Base-by-base conservation (phyloP, 805 yeast genomes). In the Teunomyces tritomae region DNA sequence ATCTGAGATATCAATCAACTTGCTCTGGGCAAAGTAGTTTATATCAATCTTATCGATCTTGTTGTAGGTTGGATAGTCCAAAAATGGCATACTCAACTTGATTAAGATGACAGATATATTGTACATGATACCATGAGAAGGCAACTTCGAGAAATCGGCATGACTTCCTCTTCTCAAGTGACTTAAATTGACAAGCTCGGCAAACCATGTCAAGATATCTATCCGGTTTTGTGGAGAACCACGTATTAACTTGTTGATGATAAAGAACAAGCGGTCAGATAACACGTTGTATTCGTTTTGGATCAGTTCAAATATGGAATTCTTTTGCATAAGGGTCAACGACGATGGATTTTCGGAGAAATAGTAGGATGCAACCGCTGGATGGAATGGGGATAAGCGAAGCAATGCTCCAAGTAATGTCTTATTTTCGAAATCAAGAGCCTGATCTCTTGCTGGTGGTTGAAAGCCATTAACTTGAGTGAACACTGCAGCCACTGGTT, bases 101-200 rank as follows among this genome's bases (percentile, higher is more conserved):
- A 86, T 76, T 50, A 90, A 68, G 1, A 91, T 71, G 50, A 82
- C 61, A 0, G 90, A 73, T 13, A 89, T 75, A 65, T 92, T 92
- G 45, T 84, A 73, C 87, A 90, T 86, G 51, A 94, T 78, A 1
- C 89, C 89, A 69, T 92, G 89, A 6, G 88, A 75, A 1, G 96
- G 83, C 44, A 87, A 70, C 48, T 81, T 78, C 11, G 74, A 71
- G 9, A 80, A 78, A 56, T 85, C 83, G 2, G 91, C 85, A 62
- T 88, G 96, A 53, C 85, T 83, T 45, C 96, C 96, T 57, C 89
- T 79, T 68, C 98, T 82, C 55, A 89, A 77, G 65, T 90, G 97
- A 62, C 91, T 90, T 44, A 79, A 76, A 57, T 92, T 88, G n/a
- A 89, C 78, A 35, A 89, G 75, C 26, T 76, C 77, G 1, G 87